Conservation (phyloP, 306 rosid genomes). For the Rubus parviflorus region DNA sequence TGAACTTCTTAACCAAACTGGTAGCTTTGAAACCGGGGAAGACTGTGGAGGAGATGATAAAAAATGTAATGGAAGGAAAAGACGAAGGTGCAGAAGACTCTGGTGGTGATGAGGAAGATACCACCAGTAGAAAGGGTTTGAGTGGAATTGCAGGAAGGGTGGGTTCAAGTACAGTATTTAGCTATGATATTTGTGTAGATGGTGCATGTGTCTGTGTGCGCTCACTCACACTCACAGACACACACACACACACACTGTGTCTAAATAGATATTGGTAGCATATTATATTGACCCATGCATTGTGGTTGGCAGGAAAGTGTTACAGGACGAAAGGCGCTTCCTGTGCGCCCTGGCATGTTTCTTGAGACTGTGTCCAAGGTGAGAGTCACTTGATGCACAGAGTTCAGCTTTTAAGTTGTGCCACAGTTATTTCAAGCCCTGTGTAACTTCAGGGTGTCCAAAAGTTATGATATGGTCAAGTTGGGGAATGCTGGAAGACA, state of each 20-base stretch:
- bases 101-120: slow-evolving; percentile 37
- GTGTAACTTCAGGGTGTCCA: slow-evolving; percentile 15
- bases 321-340: slow-evolving; percentile 65
- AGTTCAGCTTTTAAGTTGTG: slow-evolving; percentile 5
- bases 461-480: neutral
- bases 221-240: too few relatives aligned
- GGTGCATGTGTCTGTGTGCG: neutral
- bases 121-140: slow-evolving; percentile 24
- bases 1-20: slow-evolving; percentile 81
- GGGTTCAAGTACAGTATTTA: slow-evolving; percentile 36
- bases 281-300: slow-evolving; percentile 15
- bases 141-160: slow-evolving; percentile 79
- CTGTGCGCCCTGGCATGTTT: slow-evolving; percentile 98
- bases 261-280: neutral
- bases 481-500: slow-evolving; percentile 20
- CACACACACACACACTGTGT: neutral
- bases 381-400: slow-evolving; percentile 21
- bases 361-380: slow-evolving; percentile 94
- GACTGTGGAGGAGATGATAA: slow-evolving; percentile 78
- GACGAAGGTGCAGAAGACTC: slow-evolving; percentile 76
- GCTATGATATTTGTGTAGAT: neutral
- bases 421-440: slow-evolving; percentile 16
- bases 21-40: slow-evolving; percentile 90
- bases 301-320: slow-evolving; percentile 54
- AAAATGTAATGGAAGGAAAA: slow-evolving; percentile 90